Evolutionary conservation across 1,284 basidiomycete species (phyloP).

Genomic region (Sporisorium scitamineum): DNA sequence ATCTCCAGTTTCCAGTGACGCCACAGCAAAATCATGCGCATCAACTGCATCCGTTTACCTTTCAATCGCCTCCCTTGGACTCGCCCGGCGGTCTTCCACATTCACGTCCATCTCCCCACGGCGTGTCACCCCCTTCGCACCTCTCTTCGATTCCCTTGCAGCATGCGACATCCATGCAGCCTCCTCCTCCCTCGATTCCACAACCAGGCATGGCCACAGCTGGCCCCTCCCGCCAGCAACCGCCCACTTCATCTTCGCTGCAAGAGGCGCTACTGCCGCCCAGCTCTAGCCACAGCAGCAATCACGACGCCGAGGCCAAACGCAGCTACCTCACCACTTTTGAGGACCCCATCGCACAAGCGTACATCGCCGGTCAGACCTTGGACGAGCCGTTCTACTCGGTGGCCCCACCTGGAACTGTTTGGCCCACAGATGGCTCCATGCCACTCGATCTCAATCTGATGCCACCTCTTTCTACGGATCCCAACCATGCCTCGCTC

Average conservation of each 20-base stretch:
- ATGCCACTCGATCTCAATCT: constrained; percentile 32
- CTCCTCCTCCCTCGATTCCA: constrained; percentile 10
- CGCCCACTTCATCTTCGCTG: constrained; percentile 5
- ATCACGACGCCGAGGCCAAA: not conserved
- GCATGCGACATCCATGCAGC: constrained; percentile 7
- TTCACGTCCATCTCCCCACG: constrained; percentile 5
- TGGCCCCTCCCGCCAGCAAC: constrained; percentile 10
- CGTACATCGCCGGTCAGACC: constrained; percentile 42
- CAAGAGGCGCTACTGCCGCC: constrained; percentile 11
- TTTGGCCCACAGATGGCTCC: constrained; percentile 18
- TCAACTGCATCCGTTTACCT: constrained; percentile 13
- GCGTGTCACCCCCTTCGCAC: constrained; percentile 21
- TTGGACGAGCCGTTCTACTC: constrained; percentile 51
- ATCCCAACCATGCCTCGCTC: constrained; percentile 20
- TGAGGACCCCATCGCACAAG: constrained; percentile 47
- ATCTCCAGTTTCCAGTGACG: constrained; percentile 12
- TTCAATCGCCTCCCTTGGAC: constrained; percentile 19
- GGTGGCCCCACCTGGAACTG: constrained; percentile 22
- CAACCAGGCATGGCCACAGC: constrained; percentile 1
- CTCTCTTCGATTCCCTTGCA: constrained; percentile 4
- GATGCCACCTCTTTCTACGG: constrained; percentile 1
- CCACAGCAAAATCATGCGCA: constrained; percentile 10
- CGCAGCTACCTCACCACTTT: constrained; percentile 40
- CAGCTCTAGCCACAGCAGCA: constrained; percentile 2
- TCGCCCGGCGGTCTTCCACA: not conserved